Base-by-base conservation (phyloP, 2,329 filamentous ascomycete genomes). In the Aspergillus felis region DNA sequence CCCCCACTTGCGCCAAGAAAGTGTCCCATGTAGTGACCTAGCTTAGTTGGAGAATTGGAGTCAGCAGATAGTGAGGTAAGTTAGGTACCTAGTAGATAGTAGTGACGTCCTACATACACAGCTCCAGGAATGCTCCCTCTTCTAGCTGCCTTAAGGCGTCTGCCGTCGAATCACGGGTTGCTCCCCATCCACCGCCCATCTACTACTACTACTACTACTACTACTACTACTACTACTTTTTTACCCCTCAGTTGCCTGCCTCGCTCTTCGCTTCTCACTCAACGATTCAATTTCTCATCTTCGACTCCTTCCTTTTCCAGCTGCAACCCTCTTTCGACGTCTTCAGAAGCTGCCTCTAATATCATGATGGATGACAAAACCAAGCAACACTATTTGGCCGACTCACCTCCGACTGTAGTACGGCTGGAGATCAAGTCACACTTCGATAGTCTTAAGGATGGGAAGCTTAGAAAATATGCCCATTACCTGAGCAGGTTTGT, bases 401-500 rank as follows among this genome's bases (percentile, higher is more conserved):
- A 99, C 76, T 87, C 88, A 62, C 94, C 94, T 49, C 94, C 94
- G 1, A 89, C 87, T 51, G 86, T 97, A 56, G 93, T 97, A 58
- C 86, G 88, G 50, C 84, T 99, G 51, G 88, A 91, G 73, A 94
- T 97, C 73, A 91, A 91, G 78, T 90, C 91, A 71, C 93, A 97
- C 77, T 99, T 97, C 68, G 89, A 93, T 55, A 85, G 75, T 6
- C 68, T 81, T 48, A 75, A 74, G 41, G 72, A 79, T 57, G 69
- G 71, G 48, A 74, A 89, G 71, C 86, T 96, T 79, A 92, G 93
- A 79, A 87, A 89, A 71, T 97, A 97, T 81, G 90, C 92, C 62
- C 92, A 97, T 77, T 92, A 88, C 71, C 90, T 96, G 71, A 91
- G 87, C 83, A 85, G 84, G 88, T 90, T 54, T 54, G 60, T 47